Percentiles rank a stretch among this genome's conserved stretches.
These are phyloP conservation scores for Geum urbanum DNA, from an alignment of 306 rosid species.

Conservation along the genomic window DNA sequence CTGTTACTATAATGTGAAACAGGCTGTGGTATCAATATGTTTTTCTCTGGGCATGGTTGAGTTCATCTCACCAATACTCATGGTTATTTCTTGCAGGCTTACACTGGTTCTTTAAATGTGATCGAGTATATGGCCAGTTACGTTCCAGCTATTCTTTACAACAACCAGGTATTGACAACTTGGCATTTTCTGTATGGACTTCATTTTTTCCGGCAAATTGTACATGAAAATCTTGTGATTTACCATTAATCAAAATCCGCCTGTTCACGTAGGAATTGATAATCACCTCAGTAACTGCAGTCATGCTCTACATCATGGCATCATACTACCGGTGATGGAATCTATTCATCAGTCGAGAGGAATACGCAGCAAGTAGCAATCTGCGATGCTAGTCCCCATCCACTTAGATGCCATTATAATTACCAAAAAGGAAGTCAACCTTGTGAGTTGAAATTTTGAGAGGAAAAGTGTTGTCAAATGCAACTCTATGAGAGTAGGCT, in stretches of 20 bases:
- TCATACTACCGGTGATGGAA: constrained; percentile 67
- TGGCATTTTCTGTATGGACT: constrained; percentile 4
- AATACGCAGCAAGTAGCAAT: constrained; percentile 18
- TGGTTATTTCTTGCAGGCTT: constrained; percentile 57
- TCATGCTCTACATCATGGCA: constrained; percentile 66
- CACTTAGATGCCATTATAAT: constrained; percentile 7
- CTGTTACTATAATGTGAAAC: background rate
- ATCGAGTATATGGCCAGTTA: constrained; percentile 66
- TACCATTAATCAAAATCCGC: constrained; percentile 2
- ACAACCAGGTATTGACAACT: constrained; percentile 67
- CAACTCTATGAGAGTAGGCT: background rate
- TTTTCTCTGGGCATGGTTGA: background rate
- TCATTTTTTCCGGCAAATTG: background rate
- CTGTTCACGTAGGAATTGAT: constrained; percentile 62
- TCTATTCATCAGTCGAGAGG: constrained; percentile 20
- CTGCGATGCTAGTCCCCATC: background rate
- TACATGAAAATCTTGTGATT: background rate
- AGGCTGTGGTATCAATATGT: background rate
- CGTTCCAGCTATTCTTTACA: constrained; percentile 72
- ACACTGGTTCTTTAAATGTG: constrained; percentile 72
- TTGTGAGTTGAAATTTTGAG: constrained; percentile 9
- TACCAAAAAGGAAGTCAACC: background rate
- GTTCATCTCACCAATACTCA: constrained; percentile 12
- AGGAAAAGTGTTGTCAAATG: background rate
- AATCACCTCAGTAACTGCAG: constrained; percentile 64